Evolutionary conservation across 805 yeast species (phyloP).

Genomic region (Phaffomyces thermotolerans): DNA sequence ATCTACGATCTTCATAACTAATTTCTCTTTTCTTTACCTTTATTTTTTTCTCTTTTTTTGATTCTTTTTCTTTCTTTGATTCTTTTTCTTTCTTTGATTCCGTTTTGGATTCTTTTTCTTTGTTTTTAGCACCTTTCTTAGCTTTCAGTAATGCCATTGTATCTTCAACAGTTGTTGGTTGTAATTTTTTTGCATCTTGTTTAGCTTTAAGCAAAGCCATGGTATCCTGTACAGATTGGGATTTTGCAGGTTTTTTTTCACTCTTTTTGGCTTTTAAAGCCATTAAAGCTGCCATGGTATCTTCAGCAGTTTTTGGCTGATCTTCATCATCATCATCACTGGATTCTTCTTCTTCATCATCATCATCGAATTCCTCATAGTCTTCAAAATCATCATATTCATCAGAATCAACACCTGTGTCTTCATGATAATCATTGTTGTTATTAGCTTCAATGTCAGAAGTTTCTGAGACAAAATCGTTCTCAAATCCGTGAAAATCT

Average conservation of each 20-base stretch:
- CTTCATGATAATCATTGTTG: conserved; percentile 4
- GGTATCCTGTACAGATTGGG: conserved; percentile 36
- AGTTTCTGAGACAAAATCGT: not conserved
- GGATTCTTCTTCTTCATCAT: conserved; percentile 16
- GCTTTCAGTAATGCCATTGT: conserved; percentile 30
- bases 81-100: conserved; percentile 12
- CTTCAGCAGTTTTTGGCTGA: conserved; percentile 32
- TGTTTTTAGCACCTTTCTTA: conserved; percentile 19
- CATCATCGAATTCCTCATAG: conserved; percentile 13
- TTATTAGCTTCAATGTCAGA: too few relatives aligned
- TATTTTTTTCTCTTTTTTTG: conserved; percentile 6
- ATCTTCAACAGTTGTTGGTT: conserved; percentile 23
- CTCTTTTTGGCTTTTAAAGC: conserved; percentile 31
- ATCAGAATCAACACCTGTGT: conserved; percentile 20
- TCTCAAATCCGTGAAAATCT: conserved; percentile 21
- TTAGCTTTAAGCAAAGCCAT: conserved; percentile 32
- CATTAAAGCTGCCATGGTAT: conserved; percentile 38
- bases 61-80: conserved; percentile 18
- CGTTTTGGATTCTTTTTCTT: conserved; percentile 13
- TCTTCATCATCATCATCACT: conserved; percentile 24
- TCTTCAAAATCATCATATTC: conserved; percentile 21
- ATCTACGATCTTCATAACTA: conserved; percentile 41
- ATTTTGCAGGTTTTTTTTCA: conserved; percentile 31
- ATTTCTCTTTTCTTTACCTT: conserved; percentile 10
- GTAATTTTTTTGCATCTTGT: conserved; percentile 17